Evolutionary conservation across 345 rosid species (phyloP).

Genomic region (Geranium rotundifolium): DNA sequence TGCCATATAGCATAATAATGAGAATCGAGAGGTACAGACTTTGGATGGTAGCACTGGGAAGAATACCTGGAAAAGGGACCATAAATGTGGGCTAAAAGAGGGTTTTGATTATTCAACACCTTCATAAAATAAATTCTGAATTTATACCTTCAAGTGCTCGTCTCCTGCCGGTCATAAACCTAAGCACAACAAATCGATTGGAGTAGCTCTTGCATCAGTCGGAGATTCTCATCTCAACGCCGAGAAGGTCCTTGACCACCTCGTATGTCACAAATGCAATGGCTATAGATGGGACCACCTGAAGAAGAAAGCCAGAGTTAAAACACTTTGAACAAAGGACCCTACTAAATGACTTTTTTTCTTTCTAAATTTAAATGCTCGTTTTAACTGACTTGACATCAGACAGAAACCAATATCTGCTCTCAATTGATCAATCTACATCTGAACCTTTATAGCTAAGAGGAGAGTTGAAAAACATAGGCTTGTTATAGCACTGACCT

Average conservation of each 20-base stretch:
- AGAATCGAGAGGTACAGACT: background rate
- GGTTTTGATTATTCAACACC: constrained; percentile 7
- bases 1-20: background rate
- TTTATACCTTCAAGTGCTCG: constrained; percentile 4
- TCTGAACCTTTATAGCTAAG: background rate
- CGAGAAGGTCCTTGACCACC: constrained; percentile 53
- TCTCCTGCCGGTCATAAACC: constrained; percentile 1
- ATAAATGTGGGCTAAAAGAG: background rate
- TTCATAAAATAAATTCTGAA: constrained; percentile 1
- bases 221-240: constrained; percentile 65
- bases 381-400: too few species aligned
- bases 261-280: constrained; percentile 71
- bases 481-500: constrained; percentile 32
- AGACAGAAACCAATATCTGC: too few species aligned
- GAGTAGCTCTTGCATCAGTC: constrained; percentile 24
- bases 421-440: too few species aligned
- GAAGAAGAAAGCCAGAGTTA: constrained; percentile 3
- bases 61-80: background rate
- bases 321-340: background rate
- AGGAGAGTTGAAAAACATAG: background rate
- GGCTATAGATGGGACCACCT: constrained; percentile 74
- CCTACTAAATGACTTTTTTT: too few species aligned
- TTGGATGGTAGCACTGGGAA: background rate
- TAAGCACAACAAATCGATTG: background rate
- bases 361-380: too few species aligned